Conservation (phyloP, 352 stramenopile species). For the Thraustochytrium striatum region DNA sequence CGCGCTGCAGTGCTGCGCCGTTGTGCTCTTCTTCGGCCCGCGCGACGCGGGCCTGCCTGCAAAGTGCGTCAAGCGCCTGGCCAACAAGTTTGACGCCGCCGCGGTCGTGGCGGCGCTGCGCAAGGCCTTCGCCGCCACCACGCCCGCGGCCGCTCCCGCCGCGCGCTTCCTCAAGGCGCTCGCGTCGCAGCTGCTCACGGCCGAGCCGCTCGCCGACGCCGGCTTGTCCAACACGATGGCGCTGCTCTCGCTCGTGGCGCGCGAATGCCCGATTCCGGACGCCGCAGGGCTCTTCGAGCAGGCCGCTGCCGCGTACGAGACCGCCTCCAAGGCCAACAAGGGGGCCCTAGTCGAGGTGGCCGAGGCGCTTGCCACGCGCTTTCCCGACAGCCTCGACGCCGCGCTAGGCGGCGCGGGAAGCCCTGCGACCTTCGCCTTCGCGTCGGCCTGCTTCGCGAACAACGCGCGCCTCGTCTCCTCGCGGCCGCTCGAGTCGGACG, state of each 20-base stretch:
- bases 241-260: neutral
- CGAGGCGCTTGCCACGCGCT: neutral
- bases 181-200: neutral
- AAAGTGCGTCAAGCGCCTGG: neutral
- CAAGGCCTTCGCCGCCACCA: neutral
- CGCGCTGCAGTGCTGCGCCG: neutral
- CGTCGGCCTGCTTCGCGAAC: neutral
- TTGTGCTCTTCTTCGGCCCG: neutral
- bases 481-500: neutral
- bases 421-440: neutral
- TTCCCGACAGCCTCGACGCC: neutral
- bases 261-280: neutral
- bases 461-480: neutral
- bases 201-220: neutral
- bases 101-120: neutral
- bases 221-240: neutral
- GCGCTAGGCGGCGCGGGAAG: neutral
- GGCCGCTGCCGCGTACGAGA: neutral
- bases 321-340: neutral
- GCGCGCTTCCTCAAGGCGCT: conserved; percentile 1
- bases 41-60: neutral
- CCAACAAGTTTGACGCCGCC: neutral
- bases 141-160: neutral
- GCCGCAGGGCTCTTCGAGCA: neutral
- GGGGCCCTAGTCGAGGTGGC: neutral